phyloP scores from a whole-genome alignment of 768 basidiomycete species.

The Termitomyces bulborhizus region DNA sequence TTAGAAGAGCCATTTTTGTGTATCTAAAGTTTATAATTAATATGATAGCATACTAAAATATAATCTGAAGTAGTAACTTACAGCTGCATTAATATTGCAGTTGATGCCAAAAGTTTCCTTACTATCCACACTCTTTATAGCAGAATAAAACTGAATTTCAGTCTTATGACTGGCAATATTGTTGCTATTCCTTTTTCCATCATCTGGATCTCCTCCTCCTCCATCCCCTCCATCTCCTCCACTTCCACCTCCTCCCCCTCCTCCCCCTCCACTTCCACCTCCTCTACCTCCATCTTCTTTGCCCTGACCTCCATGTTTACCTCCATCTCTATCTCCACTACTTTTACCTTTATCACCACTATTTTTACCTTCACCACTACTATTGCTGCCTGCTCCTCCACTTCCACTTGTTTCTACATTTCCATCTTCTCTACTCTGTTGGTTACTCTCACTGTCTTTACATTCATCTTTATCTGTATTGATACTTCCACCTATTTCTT shows the following conservation, averaged over 20 bases:
- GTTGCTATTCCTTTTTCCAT: background rate
- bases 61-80: background rate
- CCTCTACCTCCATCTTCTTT: no score
- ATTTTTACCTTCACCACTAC: no score
- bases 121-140: background rate
- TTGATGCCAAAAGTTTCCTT: background rate
- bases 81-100: background rate
- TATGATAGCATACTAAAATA: background rate
- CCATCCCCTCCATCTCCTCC: no score
- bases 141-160: background rate
- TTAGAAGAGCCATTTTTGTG: no score
- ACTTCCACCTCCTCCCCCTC: no score
- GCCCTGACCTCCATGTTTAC: no score
- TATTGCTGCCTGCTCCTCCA: background rate
- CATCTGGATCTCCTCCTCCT: background rate
- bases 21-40: background rate
- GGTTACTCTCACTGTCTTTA: no score
- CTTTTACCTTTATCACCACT: no score
- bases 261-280: no score
- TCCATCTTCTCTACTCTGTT: background rate
- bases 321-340: no score
- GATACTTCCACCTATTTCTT: no score
- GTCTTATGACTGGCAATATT: background rate
- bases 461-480: background rate
- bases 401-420: background rate